phyloP scores from a whole-genome alignment of 148 eudicot genomes.

The Diospyros kaki region DNA sequence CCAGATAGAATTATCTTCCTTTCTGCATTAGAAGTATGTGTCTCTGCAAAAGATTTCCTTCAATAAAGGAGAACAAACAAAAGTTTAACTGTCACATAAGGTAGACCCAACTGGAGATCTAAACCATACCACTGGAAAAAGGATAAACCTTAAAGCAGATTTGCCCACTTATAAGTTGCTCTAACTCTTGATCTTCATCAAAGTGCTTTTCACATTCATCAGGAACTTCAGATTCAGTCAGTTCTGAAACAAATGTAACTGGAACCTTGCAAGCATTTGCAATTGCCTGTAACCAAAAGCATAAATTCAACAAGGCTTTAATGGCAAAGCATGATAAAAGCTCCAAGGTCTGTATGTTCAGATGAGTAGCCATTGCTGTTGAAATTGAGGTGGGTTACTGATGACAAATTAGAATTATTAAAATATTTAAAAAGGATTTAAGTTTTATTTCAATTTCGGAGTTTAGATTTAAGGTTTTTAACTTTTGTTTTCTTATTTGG shows the following conservation, averaged over 20 bases:
- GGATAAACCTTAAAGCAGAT: conserved; percentile 79
- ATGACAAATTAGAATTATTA: too few species aligned
- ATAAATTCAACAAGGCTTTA: not conserved
- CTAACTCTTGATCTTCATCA: conserved; percentile 72
- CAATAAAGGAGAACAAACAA: conserved; percentile 18
- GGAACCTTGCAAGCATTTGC: conserved; percentile 67
- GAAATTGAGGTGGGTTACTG: not conserved
- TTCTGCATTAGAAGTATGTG: conserved; percentile 32
- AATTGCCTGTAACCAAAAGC: conserved; percentile 49
- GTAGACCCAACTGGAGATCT: not conserved
- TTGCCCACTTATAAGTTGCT: conserved; percentile 74
- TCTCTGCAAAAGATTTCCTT: conserved; percentile 47
- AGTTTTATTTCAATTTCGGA: too few species aligned
- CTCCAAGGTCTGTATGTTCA: too few species aligned
- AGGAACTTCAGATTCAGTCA: conserved; percentile 52
- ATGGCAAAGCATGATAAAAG: too few species aligned
- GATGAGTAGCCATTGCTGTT: not conserved
- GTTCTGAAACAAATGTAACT: conserved; percentile 29
- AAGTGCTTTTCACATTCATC: conserved; percentile 45
- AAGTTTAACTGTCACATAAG: not conserved
- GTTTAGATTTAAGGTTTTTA: too few species aligned
- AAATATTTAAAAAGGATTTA: too few species aligned
- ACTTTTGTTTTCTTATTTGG: too few species aligned
- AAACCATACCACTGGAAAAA: conserved; percentile 63
- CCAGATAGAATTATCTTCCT: conserved; percentile 87